Evolutionary conservation across 805 yeast species (phyloP), one percentile per base, ranked within the genome.

Genomic region (Maudiozyma pseudohumilis): DNA sequence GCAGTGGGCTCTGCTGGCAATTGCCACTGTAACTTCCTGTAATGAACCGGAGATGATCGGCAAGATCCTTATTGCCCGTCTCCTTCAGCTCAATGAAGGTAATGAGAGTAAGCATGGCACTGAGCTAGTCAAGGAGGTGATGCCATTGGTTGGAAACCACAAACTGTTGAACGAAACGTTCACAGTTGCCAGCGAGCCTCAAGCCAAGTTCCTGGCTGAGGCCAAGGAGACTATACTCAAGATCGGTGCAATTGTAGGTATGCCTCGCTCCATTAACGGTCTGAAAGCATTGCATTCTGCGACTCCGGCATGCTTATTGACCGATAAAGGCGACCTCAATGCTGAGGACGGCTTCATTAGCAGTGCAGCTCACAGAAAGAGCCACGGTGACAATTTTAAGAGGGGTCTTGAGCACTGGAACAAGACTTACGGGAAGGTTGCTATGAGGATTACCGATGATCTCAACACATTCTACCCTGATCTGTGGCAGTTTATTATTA

Each of bases 211-310:
- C 10, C 65, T 86, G 0, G 64, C 66, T 27, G 71, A 79, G 46
- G 62, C 80, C 37, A 66, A 92, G 39, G 96, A 87, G 49, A 77
- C 85, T 6, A 61, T 87, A 2, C 61, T 87, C 51, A 87, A 87
- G 52, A 66, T 83, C 6, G 69, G 80, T 2, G 92, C 94, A 0
- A 61, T 87, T 33, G 72, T 77, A 10, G 96, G 96, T 0, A 65
- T 86, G 10, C 96, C 96, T 1, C 78, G 78, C 46, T 71, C 85
- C 2, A 87, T 87, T 56, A 87, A 86, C 55, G 71, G 92, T 2
- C 60, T 87, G 50, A 79, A 72, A 49, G 65, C 69, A 17, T 63
- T 86, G 40, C 74, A 73, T 41, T 69, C 68, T 18, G 75, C 69
- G 1, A 82, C 94, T 0, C 94, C 95, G 2, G 38, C 40, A 1